Evolutionary conservation across 371 early-diverging fungal species (phyloP).

Genomic region (Mucor saturninus): DNA sequence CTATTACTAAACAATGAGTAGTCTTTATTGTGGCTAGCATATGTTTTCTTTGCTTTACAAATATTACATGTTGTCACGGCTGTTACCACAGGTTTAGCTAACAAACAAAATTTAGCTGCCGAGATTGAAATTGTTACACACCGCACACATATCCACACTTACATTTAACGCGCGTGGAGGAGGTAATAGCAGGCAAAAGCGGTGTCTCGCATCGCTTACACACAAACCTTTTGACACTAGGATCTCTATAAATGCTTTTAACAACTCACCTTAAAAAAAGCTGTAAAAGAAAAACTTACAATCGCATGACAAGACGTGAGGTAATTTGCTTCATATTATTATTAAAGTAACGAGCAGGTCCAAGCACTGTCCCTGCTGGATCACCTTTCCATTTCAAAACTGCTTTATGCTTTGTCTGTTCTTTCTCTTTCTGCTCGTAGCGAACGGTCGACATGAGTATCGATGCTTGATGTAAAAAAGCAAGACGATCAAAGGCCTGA

Average conservation of each 20-base stretch:
- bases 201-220: slow-evolving; percentile 53
- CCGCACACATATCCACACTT: neutral
- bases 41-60: slow-evolving; percentile 31
- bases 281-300: slow-evolving; percentile 28
- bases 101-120: neutral
- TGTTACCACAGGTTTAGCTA: slow-evolving; percentile 34
- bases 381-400: slow-evolving; percentile 29
- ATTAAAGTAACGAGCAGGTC: slow-evolving; percentile 40
- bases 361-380: slow-evolving; percentile 30
- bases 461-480: slow-evolving; percentile 49
- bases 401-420: neutral
- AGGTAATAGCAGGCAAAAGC: slow-evolving; percentile 39
- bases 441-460: slow-evolving; percentile 39
- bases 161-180: slow-evolving; percentile 35
- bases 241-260: slow-evolving; percentile 32
- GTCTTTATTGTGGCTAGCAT: slow-evolving; percentile 21
- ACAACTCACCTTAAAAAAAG: neutral
- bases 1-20: slow-evolving; percentile 29
- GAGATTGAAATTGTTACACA: neutral
- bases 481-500: slow-evolving; percentile 44
- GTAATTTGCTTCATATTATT: slow-evolving; percentile 43
- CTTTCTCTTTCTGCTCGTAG: neutral
- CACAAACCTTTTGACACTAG: slow-evolving; percentile 37
- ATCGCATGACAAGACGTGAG: slow-evolving; percentile 37
- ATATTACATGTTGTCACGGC: slow-evolving; percentile 33